These are phyloP conservation scores for Huntiella bhutanensis DNA, from an alignment of 2,329 filamentous ascomycete species.

Conservation along the genomic window DNA sequence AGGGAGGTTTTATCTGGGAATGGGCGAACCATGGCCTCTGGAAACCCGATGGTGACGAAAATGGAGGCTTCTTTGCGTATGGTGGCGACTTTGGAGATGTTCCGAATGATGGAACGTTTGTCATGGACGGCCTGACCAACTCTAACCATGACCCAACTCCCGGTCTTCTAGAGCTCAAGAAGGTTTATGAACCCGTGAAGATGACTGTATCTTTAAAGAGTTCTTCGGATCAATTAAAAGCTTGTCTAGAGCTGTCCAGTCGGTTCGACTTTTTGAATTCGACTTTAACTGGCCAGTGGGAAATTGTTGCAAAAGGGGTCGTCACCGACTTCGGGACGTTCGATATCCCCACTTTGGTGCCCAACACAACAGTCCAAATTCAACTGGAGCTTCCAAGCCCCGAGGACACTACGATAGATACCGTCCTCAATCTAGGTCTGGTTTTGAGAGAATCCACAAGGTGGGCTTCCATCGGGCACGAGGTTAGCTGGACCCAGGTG, in stretches of 20 bases:
- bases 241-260: conserved; percentile 28
- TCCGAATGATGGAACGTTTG: conserved; percentile 40
- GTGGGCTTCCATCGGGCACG: conserved; percentile 35
- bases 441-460: conserved; percentile 22
- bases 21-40: conserved; percentile 40
- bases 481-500: conserved; percentile 34
- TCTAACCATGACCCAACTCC: conserved; percentile 32
- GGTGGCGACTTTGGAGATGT: conserved; percentile 43
- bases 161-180: conserved; percentile 35
- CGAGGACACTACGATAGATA: neutral
- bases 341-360: neutral
- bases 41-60: conserved; percentile 23
- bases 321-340: neutral
- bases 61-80: conserved; percentile 31
- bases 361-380: neutral
- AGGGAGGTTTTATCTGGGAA: conserved; percentile 49
- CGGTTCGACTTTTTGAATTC: conserved; percentile 34
- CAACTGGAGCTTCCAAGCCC: neutral
- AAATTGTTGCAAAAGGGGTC: neutral
- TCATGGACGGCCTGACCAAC: conserved; percentile 34
- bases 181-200: conserved; percentile 39
- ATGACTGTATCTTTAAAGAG: conserved; percentile 23
- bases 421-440: conserved; percentile 25
- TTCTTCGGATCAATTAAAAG: no score
- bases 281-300: conserved; percentile 12